Base-by-base conservation (phyloP, 1,139 yeast species). In the Ogataea hybrid region DNA sequence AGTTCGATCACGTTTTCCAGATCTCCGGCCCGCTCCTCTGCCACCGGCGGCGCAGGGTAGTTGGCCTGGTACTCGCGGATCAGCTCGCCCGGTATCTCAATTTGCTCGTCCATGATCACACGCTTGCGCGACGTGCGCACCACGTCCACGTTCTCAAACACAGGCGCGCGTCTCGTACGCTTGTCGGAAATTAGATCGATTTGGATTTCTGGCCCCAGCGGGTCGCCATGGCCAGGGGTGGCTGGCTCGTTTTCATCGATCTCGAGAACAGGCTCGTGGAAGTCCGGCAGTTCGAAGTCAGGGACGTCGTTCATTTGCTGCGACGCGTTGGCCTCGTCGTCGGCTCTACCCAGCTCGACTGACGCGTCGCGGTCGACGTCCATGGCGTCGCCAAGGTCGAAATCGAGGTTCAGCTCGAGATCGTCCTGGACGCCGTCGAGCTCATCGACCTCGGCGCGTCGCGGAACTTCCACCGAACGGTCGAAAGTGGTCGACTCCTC, bases 381-480 rank as follows among this genome's bases (percentile, higher is more conserved):
- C 42, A 41, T 39, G 5, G 52, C 58, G 25, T 44, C 52, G 14
- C 44, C 52, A 34, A 58, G 46, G 35, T 72, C 76, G 37, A 77
- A 65, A 42, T 76, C 75, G 38, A 77, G 64, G 44, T 81, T 73
- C 59, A 81, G 65, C 50, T 81, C 72, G 63, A 78, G 64, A 53
- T 77, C 73, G 49, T 70, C 63, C 6, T 61, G 64, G 62, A 77
- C 65, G 51, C 77, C 73, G 46, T 71, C 62, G 7, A 63, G 58
- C 34, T 62, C 63, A 39, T 56, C 62, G 9, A 48, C 50, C 15
- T 51, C 62, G 6, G 48, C 47, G 21, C 67, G 65, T 58, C 90
- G 69, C 12, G 83, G 82, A 31, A 73, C 62, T 53, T 84, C 94
- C 33, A 82, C 68, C 0, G 85, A 79, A 10, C 70, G 70, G 52